Base-by-base conservation (phyloP, 1,139 yeast species). In the Lodderomyces jiufengensis region DNA sequence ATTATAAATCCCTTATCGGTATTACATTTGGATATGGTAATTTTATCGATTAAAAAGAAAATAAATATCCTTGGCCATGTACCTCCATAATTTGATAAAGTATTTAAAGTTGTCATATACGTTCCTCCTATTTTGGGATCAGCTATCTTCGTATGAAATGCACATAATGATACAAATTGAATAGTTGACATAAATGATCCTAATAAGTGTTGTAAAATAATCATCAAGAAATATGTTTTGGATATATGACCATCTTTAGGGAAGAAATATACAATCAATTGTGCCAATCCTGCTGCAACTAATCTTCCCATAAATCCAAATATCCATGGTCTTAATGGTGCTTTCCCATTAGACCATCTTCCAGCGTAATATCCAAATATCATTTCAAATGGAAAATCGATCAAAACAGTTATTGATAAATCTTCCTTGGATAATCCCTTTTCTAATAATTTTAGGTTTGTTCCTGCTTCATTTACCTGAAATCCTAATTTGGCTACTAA, bases 61-160 rank as follows among this genome's bases (percentile, higher is more conserved):
- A 90, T 80, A 32, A 92, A 66, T 18, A 87, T 66, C 40, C 90
- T 73, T 0, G 99, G 98, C 98, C 98, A 94, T 20, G 95, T 94
- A 4, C 98, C 99, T 24, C 99, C 99, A 40, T 90, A 73, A 54
- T 92, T 92, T 25, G 95, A 81, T 34, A 92, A 68, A 0, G 99
- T 92, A 59, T 94, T 94, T 39, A 92, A 67, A 1, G 95, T 82
- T 0, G 98, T 92, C 97, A 94, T 92, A 58, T 92, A 92, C 0
- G 99, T 94, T 1, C 98, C 98, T 12, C 98, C 99, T 49, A 92
- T 86, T 10, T 80, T 62, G 0, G 98, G 97, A 57, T 92, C 98
- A 2, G 98, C 96, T 37, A 94, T 85, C 50, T 83, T 82, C 4
- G 97, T 90, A 59, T 90, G 97, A 67, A 92, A 94, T 0, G 97